Base-by-base conservation (phyloP, 805 yeast genomes). In the Zygotorulaspora danielsina region DNA sequence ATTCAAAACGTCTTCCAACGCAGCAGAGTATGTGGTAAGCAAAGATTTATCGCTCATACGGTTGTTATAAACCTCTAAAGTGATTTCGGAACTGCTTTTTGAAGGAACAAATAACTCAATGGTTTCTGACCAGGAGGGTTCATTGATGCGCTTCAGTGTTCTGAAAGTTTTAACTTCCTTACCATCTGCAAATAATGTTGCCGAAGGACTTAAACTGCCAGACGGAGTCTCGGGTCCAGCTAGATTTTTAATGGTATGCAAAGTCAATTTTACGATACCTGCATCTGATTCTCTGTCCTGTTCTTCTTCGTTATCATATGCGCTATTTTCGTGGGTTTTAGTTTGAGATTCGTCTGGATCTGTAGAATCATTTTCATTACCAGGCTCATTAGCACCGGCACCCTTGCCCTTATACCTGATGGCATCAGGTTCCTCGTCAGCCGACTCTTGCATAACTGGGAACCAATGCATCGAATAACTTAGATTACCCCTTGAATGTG, bases 81-180 rank as follows among this genome's bases (percentile, higher is more conserved):
- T 73, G 19, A 83, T 50, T 18, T 66, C 66, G 12, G 88, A 72
- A 21, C 62, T 64, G 1, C 80, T 69, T 57, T 80, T 84, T 19
- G 81, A 72, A 5, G 79, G 72, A 25, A 84, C 64, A 49, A 84
- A 68, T 4, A 75, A 56, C 61, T 84, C 94, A 40, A 78, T 61
- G 19, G 71, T 58, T 51, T 78, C 78, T 43, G 77, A 79, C 79
- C 84, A 84, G 9, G 79, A 65, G 12, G 95, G 94, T 53, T 79
- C 86, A 52, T 83, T 84, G 6, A 78, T 71, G 54, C 76, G 73
- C 53, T 76, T 79, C 56, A 83, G 67, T 21, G 74, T 72, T 67
- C 93, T 76, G 39, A 78, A 75, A 5, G 64, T 65, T 51, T 73
- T 72, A n/a, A 72, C 69, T 38, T 76, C 62, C 46, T 78, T 72